A percentile compares a stretch with the other conserved stretches of the same genome.
phyloP scores from a whole-genome alignment of 2,329 filamentous ascomycete genomes.

The Hypoxylon sp. region DNA sequence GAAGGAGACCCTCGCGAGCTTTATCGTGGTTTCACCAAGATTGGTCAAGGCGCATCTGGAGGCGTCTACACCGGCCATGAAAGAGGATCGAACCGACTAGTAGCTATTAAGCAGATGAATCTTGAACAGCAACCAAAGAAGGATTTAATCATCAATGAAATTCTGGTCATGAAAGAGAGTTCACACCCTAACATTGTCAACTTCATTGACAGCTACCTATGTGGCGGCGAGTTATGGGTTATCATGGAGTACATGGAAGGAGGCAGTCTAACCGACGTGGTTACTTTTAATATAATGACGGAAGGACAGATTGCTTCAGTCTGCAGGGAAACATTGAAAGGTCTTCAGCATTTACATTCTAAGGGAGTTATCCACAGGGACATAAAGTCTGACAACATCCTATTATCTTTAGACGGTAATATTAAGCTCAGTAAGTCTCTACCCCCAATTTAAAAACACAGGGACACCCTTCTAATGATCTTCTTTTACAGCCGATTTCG shows the following conservation, averaged over 20 bases:
- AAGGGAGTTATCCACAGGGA: conserved; percentile 99
- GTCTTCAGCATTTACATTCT: conserved; percentile 94
- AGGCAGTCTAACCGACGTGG: conserved; percentile 95
- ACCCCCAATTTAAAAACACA: background rate
- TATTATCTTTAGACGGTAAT: conserved; percentile 92
- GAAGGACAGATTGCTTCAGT: conserved; percentile 97
- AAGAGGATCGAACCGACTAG: conserved; percentile 84
- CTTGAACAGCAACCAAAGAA: conserved; percentile 99
- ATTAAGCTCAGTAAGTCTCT: conserved; percentile 90
- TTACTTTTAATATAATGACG: conserved; percentile 99
- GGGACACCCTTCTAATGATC: conserved; percentile 31
- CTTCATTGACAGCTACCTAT: conserved; percentile 97
- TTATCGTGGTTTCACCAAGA: conserved; percentile 91
- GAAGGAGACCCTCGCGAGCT: conserved; percentile 90
- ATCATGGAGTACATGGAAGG: conserved; percentile 99
- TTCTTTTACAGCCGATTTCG: conserved; percentile 83
- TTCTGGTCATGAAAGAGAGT: conserved; percentile 99
- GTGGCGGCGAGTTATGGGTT: conserved; percentile 93
- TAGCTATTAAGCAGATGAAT: conserved; percentile 99
- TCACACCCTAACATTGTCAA: conserved; percentile 99
- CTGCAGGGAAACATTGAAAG: conserved; percentile 91
- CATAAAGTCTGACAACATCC: conserved; percentile 98
- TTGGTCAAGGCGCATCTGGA: conserved; percentile 96
- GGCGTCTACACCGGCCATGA: conserved; percentile 96
- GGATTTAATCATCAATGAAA: conserved; percentile 98